Evolutionary conservation across 2,329 filamentous ascomycete species (phyloP), one percentile per base, ranked within the genome.

Genomic region (Chrysosphaeria jannelii): DNA sequence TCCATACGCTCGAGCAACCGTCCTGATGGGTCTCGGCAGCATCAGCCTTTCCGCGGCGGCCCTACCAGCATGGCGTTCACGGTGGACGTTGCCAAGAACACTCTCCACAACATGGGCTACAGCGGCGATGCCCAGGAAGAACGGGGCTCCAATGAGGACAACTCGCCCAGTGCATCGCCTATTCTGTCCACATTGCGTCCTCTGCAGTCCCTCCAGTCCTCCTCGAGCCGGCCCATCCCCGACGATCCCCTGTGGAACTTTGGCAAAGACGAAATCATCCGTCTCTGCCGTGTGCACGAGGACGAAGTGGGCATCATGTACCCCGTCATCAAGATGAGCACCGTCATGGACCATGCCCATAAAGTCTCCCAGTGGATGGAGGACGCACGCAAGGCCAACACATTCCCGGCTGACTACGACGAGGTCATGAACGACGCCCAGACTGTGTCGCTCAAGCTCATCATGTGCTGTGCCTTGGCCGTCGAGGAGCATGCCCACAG

Each of bases 301-400:
- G 78, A 91, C 35, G 79, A 91, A 39, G 67, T 88, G 35, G 75
- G 75, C 20, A 59, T 81, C 35, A 88, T 90, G 75, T 90, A 89
- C 39, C 81, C 81, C 0, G 59, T 90, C 4, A 42, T 89, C 22
- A 59, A 74, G 33, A 69, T 89, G 17, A 59, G 70, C 20, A 53
- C 54, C 20, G 48, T 88, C 19, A 63, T 72, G 18, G 48, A 51
- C 5, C 71, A 89, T 39, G 65, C 67, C 5, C 64, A 58, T 30
- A 53, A 55, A 28, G 47, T 90, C 1, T 67, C 66, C 26, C 51
- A 58, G 0, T 85, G 74, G 39, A 63, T 46, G 12, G 45, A 46
- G 12, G 37, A 37, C 0, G 36, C 45, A 0, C 43, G 44, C 16
- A 42, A 42, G 9, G 40, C 34, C 0, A 29, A 29, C 3, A 35